Percentiles rank a stretch among this genome's conserved stretches.
Evolutionary conservation across 2,329 filamentous ascomycete species (phyloP).

Genomic region (Sarocladiaceae sp.): DNA sequence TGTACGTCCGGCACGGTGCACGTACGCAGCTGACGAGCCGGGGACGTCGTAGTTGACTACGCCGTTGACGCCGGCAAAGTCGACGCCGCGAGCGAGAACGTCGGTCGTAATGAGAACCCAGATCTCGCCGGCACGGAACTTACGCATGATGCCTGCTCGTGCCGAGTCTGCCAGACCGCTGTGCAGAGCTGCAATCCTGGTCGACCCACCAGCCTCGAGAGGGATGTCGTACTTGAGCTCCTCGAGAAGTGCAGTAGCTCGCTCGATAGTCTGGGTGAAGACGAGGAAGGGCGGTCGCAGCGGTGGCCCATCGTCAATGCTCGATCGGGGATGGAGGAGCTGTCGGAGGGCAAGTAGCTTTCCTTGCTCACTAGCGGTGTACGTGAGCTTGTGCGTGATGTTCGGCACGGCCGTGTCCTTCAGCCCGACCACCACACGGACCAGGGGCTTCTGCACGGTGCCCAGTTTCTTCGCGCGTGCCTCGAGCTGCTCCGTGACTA

Average conservation of each 20-base stretch:
- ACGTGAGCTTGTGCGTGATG: conserved; percentile 80
- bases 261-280: conserved; percentile 92
- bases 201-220: conserved; percentile 73
- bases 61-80: conserved; percentile 91
- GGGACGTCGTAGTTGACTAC: conserved; percentile 98
- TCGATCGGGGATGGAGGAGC: conserved; percentile 69
- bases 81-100: conserved; percentile 82
- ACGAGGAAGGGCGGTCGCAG: conserved; percentile 87
- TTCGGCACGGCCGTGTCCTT: conserved; percentile 95
- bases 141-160: conserved; percentile 76
- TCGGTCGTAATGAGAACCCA: conserved; percentile 98
- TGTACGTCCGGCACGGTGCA: conserved; percentile 88
- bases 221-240: conserved; percentile 95
- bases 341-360: conserved; percentile 90
- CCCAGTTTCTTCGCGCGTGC: conserved; percentile 39
- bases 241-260: conserved; percentile 78
- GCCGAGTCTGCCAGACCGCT: conserved; percentile 72
- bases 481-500: conserved; percentile 63
- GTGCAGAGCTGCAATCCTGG: conserved; percentile 84
- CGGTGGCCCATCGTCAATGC: conserved; percentile 46
- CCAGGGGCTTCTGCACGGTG: conserved; percentile 42
- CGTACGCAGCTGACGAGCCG: conserved; percentile 80
- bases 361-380: conserved; percentile 86
- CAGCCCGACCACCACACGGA: conserved; percentile 88
- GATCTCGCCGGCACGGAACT: conserved; percentile 84